Evolutionary conservation across 768 basidiomycete species (phyloP).

Genomic region (Mrakia frigida): DNA sequence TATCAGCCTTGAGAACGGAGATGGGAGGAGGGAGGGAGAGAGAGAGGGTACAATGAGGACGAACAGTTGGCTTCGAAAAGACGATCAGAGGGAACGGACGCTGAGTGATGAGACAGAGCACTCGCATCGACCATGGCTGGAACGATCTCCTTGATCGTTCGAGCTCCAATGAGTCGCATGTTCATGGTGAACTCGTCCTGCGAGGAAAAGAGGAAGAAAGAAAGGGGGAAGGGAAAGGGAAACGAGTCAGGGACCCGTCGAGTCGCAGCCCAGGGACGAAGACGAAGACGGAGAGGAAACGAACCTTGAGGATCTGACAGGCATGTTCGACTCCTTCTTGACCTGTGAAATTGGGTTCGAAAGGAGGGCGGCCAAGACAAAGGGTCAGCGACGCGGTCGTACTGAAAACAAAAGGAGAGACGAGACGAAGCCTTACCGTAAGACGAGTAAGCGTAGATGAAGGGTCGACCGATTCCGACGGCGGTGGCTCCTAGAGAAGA

Average conservation of each 20-base stretch:
- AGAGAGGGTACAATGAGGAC: slow-evolving; percentile 44
- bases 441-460: slow-evolving; percentile 79
- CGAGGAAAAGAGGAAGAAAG: background rate
- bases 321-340: slow-evolving; percentile 78
- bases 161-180: slow-evolving; percentile 83
- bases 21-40: slow-evolving; percentile 10
- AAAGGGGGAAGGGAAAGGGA: background rate
- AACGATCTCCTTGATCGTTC: slow-evolving; percentile 67
- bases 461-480: slow-evolving; percentile 81
- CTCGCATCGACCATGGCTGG: slow-evolving; percentile 86
- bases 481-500: slow-evolving; percentile 1
- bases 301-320: slow-evolving; percentile 67
- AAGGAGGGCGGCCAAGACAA: too few relatives aligned
- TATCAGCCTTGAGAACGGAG: too few relatives aligned
- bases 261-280: background rate
- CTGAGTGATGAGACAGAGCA: slow-evolving; percentile 60
- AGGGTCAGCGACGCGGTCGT: too few relatives aligned
- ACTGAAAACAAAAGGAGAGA: too few relatives aligned
- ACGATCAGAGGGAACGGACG: slow-evolving; percentile 61
- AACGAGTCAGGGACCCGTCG: background rate
- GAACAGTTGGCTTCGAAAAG: slow-evolving; percentile 76
- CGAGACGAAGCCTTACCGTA: background rate
- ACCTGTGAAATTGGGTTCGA: slow-evolving; percentile 48
- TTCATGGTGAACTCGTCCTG: slow-evolving; percentile 99
- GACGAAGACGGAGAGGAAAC: slow-evolving; percentile 39